Evolutionary conservation across 257 asterid species (phyloP), one percentile per base, ranked within the genome.

Genomic region (Solanum clarkiae): DNA sequence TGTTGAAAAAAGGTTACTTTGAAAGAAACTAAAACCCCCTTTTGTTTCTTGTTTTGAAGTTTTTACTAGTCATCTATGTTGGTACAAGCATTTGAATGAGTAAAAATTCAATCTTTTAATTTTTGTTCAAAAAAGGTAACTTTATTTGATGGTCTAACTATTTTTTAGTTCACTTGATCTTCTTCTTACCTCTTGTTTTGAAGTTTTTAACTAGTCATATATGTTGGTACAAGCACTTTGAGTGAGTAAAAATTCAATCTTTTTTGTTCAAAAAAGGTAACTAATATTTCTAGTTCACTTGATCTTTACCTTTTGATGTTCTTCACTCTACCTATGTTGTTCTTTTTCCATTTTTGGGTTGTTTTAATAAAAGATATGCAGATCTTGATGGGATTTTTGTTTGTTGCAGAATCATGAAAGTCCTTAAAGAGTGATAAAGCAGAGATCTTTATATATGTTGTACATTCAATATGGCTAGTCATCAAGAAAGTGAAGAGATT

Each of bases 401-500:
- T 88, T 77, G 84, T 69, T 72, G 72, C 56, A 32, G 40, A 24
- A 74, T 49, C 56, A 47, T 51, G 74, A 87, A 84, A 84, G 44
- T 55, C 10, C 9, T 42, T n/a, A 47, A 65, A 81, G 49, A 40
- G 74, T 40, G 47, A 84, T 71, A 82, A 42, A 40, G 59, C 3
- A 45, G 55, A 83, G 86, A 81, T 86, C 45, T 74, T 7, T 71
- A 42, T 26, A 72, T 29, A 44, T 60, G 17, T 36, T 4, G 5
- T 60, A 32, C 60, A 10, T 17, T 68, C 65, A 62, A 60, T 86
- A 90, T 92, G 97, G 93, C 92, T 72, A 86, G 82, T 71, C 88
- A 63, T 71, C 88, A 56, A n/a, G 86, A 80, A 11, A 68, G 89
- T 22, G 91, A 87, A 51, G 93, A 88, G 72, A 87, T 79, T 53